Evolutionary conservation across 2,329 filamentous ascomycete species (phyloP).

Genomic region (Fusarium coicis): DNA sequence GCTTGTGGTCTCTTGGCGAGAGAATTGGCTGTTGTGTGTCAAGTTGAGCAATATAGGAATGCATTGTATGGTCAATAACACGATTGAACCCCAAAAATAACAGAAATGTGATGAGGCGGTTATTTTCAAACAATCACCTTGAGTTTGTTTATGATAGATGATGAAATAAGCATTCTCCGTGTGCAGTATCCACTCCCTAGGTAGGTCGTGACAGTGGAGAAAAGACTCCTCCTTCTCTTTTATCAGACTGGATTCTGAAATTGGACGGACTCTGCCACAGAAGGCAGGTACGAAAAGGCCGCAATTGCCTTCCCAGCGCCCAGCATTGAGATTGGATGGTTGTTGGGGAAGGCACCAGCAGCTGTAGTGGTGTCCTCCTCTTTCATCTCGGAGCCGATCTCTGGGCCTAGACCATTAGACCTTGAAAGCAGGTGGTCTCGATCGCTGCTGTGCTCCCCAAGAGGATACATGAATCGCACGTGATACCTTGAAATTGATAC

Average conservation of each 20-base stretch:
- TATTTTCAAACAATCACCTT: not conserved
- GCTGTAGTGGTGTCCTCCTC: constrained; percentile 4
- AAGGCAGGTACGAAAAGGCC: constrained; percentile 27
- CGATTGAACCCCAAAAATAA: not conserved
- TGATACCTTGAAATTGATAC: not conserved
- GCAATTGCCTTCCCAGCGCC: not conserved
- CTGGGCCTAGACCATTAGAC: constrained; percentile 12
- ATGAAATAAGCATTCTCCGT: not conserved
- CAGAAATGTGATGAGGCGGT: not conserved
- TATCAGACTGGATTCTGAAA: not conserved
- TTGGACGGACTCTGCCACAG: constrained; percentile 6
- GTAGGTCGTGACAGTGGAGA: not conserved
- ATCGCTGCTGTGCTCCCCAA: not conserved
- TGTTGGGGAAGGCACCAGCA: not conserved
- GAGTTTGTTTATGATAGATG: not conserved
- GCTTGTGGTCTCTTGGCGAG: not conserved
- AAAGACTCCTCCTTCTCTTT: not conserved
- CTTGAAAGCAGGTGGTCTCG: constrained; percentile 9
- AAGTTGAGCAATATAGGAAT: not conserved
- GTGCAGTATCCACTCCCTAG: not conserved
- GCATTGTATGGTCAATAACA: not conserved
- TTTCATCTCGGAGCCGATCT: constrained; percentile 13
- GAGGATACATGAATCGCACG: not conserved
- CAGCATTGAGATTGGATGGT: constrained; percentile 6
- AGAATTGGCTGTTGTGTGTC: not conserved